phyloP scores from a whole-genome alignment of 257 asterid genomes.

The Craterostigma plantagineum region DNA sequence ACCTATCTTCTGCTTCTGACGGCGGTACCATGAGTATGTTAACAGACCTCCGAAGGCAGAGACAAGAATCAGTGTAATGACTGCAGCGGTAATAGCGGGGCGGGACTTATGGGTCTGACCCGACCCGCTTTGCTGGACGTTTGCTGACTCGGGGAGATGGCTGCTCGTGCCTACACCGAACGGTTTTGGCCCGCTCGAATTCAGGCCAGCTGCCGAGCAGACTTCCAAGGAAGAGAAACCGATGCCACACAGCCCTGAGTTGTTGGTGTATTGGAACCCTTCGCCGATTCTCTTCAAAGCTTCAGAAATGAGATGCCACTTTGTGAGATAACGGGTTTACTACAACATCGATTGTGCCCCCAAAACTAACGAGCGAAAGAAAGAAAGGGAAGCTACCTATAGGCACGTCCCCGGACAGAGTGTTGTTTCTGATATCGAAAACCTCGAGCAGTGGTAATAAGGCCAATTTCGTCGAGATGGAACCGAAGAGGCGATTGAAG shows the following conservation, averaged over 20 bases:
- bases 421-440: conserved; percentile 57
- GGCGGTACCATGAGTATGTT: conserved; percentile 54
- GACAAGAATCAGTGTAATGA: conserved; percentile 23
- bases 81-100: conserved; percentile 26
- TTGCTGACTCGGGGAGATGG: conserved; percentile 84
- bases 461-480: conserved; percentile 70
- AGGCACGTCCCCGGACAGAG: conserved; percentile 84
- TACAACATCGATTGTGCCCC: too few relatives aligned
- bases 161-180: conserved; percentile 28
- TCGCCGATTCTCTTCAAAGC: conserved; percentile 68
- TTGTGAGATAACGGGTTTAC: too few relatives aligned
- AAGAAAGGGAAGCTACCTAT: conserved; percentile 36
- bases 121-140: conserved; percentile 19
- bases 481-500: conserved; percentile 60
- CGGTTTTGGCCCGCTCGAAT: conserved; percentile 44
- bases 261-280: conserved; percentile 70
- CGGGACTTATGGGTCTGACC: conserved; percentile 25
- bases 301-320: conserved; percentile 12
- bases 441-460: conserved; percentile 64
- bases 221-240: conserved; percentile 28
- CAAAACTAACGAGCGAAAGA: too few relatives aligned
- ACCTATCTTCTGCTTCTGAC: conserved; percentile 60
- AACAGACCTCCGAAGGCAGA: conserved; percentile 27
- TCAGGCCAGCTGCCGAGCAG: conserved; percentile 32
- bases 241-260: conserved; percentile 56